phyloP scores from a whole-genome alignment of 371 early-diverging fungal species.

The Gilbertella persicaria region DNA sequence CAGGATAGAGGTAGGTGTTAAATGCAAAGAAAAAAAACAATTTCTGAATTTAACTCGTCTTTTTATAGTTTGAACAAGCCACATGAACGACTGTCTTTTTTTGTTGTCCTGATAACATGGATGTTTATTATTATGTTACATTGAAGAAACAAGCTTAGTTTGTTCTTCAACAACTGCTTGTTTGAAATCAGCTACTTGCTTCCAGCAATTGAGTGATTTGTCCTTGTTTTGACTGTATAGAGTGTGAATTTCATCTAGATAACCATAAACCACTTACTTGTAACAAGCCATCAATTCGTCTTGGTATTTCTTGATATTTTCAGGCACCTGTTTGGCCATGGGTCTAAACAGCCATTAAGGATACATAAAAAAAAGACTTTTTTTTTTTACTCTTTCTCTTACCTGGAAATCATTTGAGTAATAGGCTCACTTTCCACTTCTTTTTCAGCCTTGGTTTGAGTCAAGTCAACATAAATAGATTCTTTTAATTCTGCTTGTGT shows the following conservation, averaged over 20 bases:
- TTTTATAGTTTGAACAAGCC: constrained; percentile 15
- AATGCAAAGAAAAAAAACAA: constrained; percentile 11
- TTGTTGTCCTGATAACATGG: background rate
- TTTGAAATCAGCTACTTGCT: constrained; percentile 21
- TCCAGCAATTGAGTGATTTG: constrained; percentile 28
- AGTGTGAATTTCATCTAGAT: background rate
- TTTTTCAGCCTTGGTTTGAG: constrained; percentile 8
- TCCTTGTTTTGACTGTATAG: constrained; percentile 17
- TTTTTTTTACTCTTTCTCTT: background rate
- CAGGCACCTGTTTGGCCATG: constrained; percentile 20
- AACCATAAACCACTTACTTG: constrained; percentile 11
- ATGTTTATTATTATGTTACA: background rate
- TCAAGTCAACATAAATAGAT: constrained; percentile 15
- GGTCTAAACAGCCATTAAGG: constrained; percentile 4
- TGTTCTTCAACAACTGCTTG: constrained; percentile 29
- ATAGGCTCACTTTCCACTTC: constrained; percentile 17
- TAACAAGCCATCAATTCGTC: constrained; percentile 26
- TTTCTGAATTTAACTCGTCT: constrained; percentile 3
- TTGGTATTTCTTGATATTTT: constrained; percentile 17
- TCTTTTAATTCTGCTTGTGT: constrained; percentile 11
- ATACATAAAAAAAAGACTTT: background rate
- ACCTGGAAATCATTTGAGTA: constrained; percentile 22
- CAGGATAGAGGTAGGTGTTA: constrained; percentile 33
- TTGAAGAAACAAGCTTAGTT: constrained; percentile 20
- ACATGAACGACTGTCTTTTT: background rate